Evolutionary conservation across 768 basidiomycete species (phyloP), one percentile per base, ranked within the genome.

Genomic region (Phanerodontia chrysosporium): DNA sequence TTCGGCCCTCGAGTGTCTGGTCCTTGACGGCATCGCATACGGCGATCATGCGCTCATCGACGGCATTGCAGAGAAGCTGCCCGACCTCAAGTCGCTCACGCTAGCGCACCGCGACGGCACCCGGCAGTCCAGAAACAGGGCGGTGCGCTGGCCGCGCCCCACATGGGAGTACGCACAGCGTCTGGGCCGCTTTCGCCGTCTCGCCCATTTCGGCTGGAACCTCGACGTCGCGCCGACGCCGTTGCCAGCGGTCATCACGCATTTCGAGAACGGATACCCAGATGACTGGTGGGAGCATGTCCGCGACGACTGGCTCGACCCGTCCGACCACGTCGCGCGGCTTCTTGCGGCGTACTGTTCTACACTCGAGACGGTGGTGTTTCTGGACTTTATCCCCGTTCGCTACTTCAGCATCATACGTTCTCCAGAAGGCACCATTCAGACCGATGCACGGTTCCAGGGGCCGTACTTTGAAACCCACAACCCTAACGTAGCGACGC

Each of bases 131-230:
- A 49, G 51, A 39, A 16, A 13, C 3, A 32, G 7, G n/a, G 21
- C 27, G 7, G 45, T n/a, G 21, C 5, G 8, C 16, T 58, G 57
- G 57, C 57, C 57, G n/a, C 32, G 22, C 4, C n/a, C 57, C 3
- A 22, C 57, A 6, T 49, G 57, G 45, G 57, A 58, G 24, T 58
- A 58, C 48, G 57, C 57, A 49, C 46, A 14, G 9, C 57, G 48
- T n/a, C 36, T 58, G 8, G 46, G 27, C 4, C 30, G 36, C 7
- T 58, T 58, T 21, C 45, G 29, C n/a, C 30, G 25, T n/a, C 36
- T 58, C 10, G 9, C 30, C 18, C 46, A 58, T 35, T 58, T 58
- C 30, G 46, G 18, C 13, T 58, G 57, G 57, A 51, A 58, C 27
- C 29, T 58, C 48, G 28, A 42, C 21, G 24, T 49, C 28, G 4